Evolutionary conservation across 2,329 filamentous ascomycete genomes (phyloP), one percentile per base, ranked within the genome.

Genomic region (Fusarium cyanostomum): DNA sequence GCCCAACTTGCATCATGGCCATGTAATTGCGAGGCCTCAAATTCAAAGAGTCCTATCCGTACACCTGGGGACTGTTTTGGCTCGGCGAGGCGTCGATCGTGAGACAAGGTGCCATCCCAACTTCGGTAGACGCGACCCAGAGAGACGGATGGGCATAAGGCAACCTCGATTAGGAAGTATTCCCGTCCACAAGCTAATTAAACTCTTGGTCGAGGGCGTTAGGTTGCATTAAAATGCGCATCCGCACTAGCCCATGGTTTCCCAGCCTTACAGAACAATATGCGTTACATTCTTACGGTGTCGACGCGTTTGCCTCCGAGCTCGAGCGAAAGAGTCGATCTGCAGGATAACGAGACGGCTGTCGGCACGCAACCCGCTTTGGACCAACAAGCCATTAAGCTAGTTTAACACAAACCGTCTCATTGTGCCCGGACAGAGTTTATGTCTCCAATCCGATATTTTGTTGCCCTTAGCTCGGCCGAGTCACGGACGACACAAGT

Each of bases 261-360:
- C 51, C 58, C 62, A 65, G 62, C 62, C 62, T 65, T 65, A 46
- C 62, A 56, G 61, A 33, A 21, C 21, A 21, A 4, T 42, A 56
- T 21, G 7, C 11, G 42, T 18, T 15, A 37, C 35, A 13, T 18
- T n/a, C 33, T 28, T 16, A 24, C 16, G 37, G 48, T 11, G 18
- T 13, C n/a, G 7, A 12, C 16, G 27, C 11, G 16, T 11, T 12
- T 11, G 16, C 38, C 34, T 27, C 43, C 38, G 15, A 21, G 21
- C 21, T 21, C 6, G 21, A 21, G 21, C 21, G 6, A 21, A 21
- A 21, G 21, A 21, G 21, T 21, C 21, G 21, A 21, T 21, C 21
- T 21, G 21, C 21, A 21, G 21, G 21, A 21, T 21, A 21, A 21
- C 21, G 21, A 21, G 21, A 21, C 21, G 4, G 21, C 21, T 21